These are phyloP conservation scores for Plasmodium ovale DNA, from an alignment of 169 alveolate species.

Conservation along the genomic window DNA sequence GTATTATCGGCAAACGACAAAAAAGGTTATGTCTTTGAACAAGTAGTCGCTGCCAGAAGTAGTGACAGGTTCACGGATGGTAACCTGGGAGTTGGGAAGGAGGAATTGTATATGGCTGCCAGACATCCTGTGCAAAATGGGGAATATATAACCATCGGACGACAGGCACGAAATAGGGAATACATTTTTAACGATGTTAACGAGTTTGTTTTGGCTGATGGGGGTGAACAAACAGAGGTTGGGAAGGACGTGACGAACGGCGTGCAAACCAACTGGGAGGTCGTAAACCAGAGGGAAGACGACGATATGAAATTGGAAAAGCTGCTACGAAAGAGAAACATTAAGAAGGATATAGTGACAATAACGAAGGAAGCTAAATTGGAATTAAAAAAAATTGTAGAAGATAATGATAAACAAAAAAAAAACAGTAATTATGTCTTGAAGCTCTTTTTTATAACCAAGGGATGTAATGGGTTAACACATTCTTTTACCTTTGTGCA, in stretches of 20 bases:
- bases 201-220: slow-evolving; percentile 19
- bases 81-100: neutral
- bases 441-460: slow-evolving; percentile 42
- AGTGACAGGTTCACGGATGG: no score
- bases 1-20: no score
- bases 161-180: slow-evolving; percentile 3
- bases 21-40: no score
- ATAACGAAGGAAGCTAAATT: slow-evolving; percentile 60
- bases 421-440: slow-evolving; percentile 15
- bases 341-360: slow-evolving; percentile 47
- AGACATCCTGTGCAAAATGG: neutral
- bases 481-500: slow-evolving; percentile 52
- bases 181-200: slow-evolving; percentile 43
- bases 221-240: neutral
- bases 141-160: neutral
- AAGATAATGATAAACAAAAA: slow-evolving; percentile 16
- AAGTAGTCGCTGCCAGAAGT: no score
- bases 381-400: slow-evolving; percentile 35
- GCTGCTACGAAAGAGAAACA: slow-evolving; percentile 49
- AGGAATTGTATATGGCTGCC: neutral
- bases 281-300: neutral
- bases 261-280: neutral
- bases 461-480: slow-evolving; percentile 73
- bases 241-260: neutral
- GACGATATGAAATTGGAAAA: slow-evolving; percentile 35